These are phyloP conservation scores for Epichloe gansuensis DNA, from an alignment of 2,329 filamentous ascomycete species.

Conservation along the genomic window DNA sequence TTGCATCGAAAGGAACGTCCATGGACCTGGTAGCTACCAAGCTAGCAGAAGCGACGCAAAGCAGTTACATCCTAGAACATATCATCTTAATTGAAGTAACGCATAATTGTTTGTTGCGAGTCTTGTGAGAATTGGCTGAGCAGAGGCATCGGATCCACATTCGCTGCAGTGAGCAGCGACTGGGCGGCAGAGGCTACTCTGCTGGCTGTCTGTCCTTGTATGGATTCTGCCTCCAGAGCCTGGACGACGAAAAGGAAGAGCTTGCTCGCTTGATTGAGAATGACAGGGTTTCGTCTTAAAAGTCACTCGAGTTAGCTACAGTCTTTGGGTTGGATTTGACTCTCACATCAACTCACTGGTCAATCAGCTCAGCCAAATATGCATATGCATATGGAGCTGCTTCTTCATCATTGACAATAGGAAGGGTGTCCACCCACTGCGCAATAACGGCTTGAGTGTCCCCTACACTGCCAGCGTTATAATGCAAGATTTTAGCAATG, in stretches of 20 bases:
- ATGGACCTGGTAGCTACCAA: not conserved
- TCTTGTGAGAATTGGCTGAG: conserved; percentile 65
- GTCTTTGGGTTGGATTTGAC: not conserved
- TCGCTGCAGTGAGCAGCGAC: conserved; percentile 58
- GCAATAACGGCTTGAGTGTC: conserved; percentile 63
- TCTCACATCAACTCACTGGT: conserved; percentile 58
- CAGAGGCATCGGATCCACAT: conserved; percentile 62
- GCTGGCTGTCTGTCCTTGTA: conserved; percentile 70
- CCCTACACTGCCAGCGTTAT: conserved; percentile 62
- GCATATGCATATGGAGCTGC: conserved; percentile 92
- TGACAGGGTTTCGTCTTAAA: conserved; percentile 67
- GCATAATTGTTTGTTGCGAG: conserved; percentile 66
- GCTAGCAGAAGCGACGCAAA: not conserved
- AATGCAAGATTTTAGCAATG: conserved; percentile 94
- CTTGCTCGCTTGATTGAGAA: conserved; percentile 64
- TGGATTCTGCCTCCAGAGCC: conserved; percentile 79
- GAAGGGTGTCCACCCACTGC: conserved; percentile 86
- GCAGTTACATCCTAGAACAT: not conserved
- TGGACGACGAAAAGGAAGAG: conserved; percentile 77
- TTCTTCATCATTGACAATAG: conserved; percentile 90
- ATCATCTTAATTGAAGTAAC: conserved; percentile 53
- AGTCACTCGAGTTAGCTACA: conserved; percentile 14
- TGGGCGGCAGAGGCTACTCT: conserved; percentile 70
- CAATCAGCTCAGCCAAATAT: conserved; percentile 82
- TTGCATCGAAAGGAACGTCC: not conserved